Percentiles rank a stretch among this genome's conserved stretches.
These are phyloP conservation scores for Corynascus novoguineensis DNA, from an alignment of 495 filamentous ascomycete species.

Conservation along the genomic window DNA sequence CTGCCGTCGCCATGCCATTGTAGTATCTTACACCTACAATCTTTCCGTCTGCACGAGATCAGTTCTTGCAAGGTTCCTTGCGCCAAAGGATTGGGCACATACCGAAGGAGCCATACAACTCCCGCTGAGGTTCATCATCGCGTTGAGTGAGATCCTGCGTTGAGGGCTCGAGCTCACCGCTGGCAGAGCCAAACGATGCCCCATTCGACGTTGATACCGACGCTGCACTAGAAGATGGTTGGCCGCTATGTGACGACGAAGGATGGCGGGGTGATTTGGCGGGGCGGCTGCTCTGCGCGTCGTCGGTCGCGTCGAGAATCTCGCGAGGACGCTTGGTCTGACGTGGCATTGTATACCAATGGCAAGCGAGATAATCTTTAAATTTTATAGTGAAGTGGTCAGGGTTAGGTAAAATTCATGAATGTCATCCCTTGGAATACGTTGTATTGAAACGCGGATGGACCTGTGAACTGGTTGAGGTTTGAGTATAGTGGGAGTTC, in stretches of 20 bases:
- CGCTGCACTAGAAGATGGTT: not conserved
- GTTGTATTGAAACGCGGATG: not conserved
- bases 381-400: too few species aligned
- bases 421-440: too few species aligned
- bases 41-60: constrained; percentile 50
- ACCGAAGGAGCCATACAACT: constrained; percentile 50
- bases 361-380: not conserved
- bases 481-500: not conserved
- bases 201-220: not conserved
- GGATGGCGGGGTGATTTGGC: constrained; percentile 15
- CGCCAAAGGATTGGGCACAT: not conserved
- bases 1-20: constrained; percentile 58
- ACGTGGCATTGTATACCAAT: constrained; percentile 5
- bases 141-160: constrained; percentile 47
- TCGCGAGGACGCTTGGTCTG: constrained; percentile 7
- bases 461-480: not conserved
- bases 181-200: not conserved
- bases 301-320: not conserved
- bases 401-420: too few species aligned
- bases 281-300: not conserved
- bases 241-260: not conserved
- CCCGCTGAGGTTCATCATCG: constrained; percentile 38
- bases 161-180: constrained; percentile 42
- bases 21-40: constrained; percentile 83
- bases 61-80: constrained; percentile 1